Base-by-base conservation (phyloP, 202 grass and related monocot genomes). In the Musa balbisiana region DNA sequence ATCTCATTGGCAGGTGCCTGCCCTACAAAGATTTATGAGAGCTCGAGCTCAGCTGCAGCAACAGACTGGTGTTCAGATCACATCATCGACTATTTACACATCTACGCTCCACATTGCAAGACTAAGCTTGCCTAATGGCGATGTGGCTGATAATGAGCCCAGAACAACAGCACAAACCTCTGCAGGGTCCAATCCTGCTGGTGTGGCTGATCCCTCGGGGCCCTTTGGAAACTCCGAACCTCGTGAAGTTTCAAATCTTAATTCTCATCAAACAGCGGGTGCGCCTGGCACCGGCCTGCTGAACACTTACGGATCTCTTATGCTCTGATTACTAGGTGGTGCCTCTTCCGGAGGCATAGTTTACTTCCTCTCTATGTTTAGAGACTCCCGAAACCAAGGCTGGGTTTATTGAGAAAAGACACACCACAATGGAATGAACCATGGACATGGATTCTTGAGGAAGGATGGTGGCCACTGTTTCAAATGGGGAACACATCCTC, bases 31-130 rank as follows among this genome's bases (percentile, higher is more conserved):
- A 76, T 99, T 99, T 80, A 88, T 99, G 54, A 84, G 95, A 70
- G 90, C 74, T 55, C 85, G 95, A 67, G 82, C 73, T 64, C 91
- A 93, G 33, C 80, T 91, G 51, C 93, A 94, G 51, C 95, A 95
- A 82, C 89, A 89, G 55, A 81, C 84, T 51, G 95, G 95, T 71
- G 95, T 99, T 67, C 95, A 99, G 78, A 90, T 99, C 64, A 91
- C 90, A 71, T 91, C 93, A 9, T 93, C 93, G 53, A 91, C 93
- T 51, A 92, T 97, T 74, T 94, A 94, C 79, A 87, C 93, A 14
- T 93, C 94, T 24, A 98, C 95, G 3, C 80, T 99, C 78, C 95
- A 99, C 69, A 92, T 99, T 76, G 91, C 95, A 75, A 84, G 95
- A 76, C 67, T 94, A 76, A 94, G 91, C 79, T 83, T 94, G 82